phyloP scores from a whole-genome alignment of 73 alveolate genomes.

The Stentor roeselii region DNA sequence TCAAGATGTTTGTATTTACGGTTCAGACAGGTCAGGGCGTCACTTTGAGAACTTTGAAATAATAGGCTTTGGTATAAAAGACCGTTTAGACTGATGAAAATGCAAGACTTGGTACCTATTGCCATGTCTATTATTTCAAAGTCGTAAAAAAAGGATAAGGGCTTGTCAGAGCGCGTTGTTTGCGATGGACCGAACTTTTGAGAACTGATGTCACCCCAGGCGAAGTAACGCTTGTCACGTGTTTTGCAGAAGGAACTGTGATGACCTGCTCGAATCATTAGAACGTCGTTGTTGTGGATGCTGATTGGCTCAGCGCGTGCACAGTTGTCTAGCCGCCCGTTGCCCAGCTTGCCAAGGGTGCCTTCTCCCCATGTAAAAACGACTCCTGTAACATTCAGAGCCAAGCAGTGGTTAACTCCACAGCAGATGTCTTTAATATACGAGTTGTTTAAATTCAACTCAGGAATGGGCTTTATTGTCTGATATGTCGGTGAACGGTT shows the following conservation, averaged over 20 bases:
- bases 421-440: constrained; percentile 36
- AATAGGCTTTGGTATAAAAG: background rate
- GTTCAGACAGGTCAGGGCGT: background rate
- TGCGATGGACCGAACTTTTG: background rate
- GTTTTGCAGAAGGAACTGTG: background rate
- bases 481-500: background rate
- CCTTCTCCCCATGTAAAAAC: constrained; percentile 60
- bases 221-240: background rate
- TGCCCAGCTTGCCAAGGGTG: constrained; percentile 86
- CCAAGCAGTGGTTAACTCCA: constrained; percentile 86
- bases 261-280: background rate
- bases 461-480: background rate
- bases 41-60: too few relatives aligned
- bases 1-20: background rate
- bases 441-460: background rate
- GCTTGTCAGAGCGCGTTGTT: background rate
- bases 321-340: constrained; percentile 47
- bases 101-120: background rate
- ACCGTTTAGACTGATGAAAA: background rate
- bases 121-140: background rate
- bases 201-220: background rate
- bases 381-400: constrained; percentile 33
- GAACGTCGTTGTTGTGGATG: background rate
- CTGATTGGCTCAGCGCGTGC: background rate
- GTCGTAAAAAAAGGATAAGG: background rate